Evolutionary conservation across 2,329 filamentous ascomycete species (phyloP).

Genomic region (Trichoderma sp.): DNA sequence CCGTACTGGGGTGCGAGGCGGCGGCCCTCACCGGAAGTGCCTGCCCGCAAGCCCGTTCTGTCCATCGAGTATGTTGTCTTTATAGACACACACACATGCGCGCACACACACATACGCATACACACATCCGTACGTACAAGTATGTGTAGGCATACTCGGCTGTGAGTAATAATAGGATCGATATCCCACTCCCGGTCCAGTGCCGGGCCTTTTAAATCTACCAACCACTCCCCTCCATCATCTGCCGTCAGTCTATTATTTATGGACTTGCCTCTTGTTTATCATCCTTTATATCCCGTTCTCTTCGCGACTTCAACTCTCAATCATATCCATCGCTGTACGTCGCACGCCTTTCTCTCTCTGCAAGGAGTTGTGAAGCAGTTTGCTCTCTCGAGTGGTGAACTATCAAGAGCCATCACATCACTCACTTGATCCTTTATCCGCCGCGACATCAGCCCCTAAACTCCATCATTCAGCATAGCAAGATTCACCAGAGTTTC

Average conservation of each 20-base stretch:
- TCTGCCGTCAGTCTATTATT: slow-evolving; percentile 44
- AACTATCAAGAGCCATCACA: not conserved
- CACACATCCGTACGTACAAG: not conserved
- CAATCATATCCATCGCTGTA: not conserved
- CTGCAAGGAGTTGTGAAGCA: not conserved
- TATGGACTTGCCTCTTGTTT: slow-evolving; percentile 45
- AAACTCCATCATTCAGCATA: not conserved
- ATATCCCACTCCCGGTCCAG: slow-evolving; percentile 48
- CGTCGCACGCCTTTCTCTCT: not conserved
- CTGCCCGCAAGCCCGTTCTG: slow-evolving; percentile 14
- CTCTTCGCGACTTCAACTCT: not conserved
- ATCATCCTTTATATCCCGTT: slow-evolving; percentile 39
- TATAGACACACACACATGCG: slow-evolving; percentile 13
- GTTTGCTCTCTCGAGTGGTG: not conserved
- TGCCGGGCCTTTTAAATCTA: slow-evolving; percentile 50
- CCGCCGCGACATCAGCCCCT: slow-evolving; percentile 6
- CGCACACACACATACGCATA: not conserved
- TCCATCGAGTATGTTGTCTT: slow-evolving; percentile 16
- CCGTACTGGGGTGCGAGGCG: slow-evolving; percentile 43
- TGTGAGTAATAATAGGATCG: slow-evolving; percentile 25
- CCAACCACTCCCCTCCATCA: slow-evolving; percentile 48
- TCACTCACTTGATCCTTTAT: not conserved
- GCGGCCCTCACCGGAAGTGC: slow-evolving; percentile 22
- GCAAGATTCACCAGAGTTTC: not conserved
- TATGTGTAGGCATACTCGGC: not conserved